Percentiles rank a stretch among this genome's conserved stretches.
Evolutionary conservation across 257 asterid genomes (phyloP).

Genomic region (Prunella vulgaris): DNA sequence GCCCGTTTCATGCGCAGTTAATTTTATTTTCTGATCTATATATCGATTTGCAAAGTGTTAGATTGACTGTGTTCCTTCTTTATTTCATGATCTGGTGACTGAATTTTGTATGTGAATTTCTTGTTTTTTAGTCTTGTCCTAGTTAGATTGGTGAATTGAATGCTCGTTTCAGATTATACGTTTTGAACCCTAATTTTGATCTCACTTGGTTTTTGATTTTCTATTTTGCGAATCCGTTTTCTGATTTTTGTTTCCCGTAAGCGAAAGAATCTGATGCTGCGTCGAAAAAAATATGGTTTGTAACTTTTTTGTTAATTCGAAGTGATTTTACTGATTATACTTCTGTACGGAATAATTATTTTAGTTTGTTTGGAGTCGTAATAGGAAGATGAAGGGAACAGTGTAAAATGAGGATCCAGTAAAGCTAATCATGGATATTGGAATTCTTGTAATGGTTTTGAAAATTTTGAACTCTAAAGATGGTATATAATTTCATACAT

Average conservation of each 20-base stretch:
- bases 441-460: neutral
- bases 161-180: neutral
- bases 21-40: neutral
- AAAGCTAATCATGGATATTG: neutral
- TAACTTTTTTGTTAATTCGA: neutral
- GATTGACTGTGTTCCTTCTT: neutral
- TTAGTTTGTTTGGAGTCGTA: neutral
- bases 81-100: constrained; percentile 7
- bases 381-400: neutral
- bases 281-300: neutral
- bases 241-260: neutral
- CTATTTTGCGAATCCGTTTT: neutral
- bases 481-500: neutral
- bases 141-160: neutral
- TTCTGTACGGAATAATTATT: neutral
- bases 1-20: neutral
- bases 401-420: neutral
- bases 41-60: neutral
- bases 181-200: neutral
- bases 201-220: neutral
- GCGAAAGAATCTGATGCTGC: neutral
- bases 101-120: neutral
- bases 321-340: neutral
- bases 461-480: neutral
- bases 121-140: neutral